Evolutionary conservation across 495 filamentous ascomycete genomes (phyloP).

Genomic region (Neurospora tetraspora): DNA sequence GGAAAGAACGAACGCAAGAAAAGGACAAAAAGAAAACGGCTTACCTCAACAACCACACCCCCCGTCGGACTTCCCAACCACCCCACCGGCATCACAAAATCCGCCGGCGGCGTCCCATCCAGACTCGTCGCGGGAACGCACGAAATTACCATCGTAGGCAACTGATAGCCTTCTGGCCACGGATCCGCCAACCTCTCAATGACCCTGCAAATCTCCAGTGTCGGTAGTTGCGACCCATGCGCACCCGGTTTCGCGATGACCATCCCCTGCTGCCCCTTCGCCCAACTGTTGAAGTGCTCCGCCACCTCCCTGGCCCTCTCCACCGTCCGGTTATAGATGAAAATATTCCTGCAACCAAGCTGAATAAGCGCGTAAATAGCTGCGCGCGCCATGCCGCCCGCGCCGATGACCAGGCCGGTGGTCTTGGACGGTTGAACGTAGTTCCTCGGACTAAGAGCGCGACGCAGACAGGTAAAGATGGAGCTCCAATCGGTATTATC

Average conservation of each 20-base stretch:
- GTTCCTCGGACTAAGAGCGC: constrained; percentile 71
- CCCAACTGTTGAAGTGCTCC: constrained; percentile 55
- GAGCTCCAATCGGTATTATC: constrained; percentile 84
- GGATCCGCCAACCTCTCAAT: constrained; percentile 45
- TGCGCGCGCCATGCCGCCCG: constrained; percentile 73
- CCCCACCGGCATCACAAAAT: constrained; percentile 63
- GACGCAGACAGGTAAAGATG: constrained; percentile 54
- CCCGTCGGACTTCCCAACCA: constrained; percentile 72
- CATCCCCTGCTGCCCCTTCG: constrained; percentile 22
- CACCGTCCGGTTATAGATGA: constrained; percentile 63
- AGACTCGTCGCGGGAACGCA: constrained; percentile 64
- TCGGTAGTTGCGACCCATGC: background rate
- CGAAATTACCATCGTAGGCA: constrained; percentile 66
- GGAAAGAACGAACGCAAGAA: background rate
- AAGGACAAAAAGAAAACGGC: background rate
- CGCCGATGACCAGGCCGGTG: constrained; percentile 64
- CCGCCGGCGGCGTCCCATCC: constrained; percentile 51
- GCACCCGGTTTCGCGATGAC: constrained; percentile 7
- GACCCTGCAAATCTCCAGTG: constrained; percentile 47
- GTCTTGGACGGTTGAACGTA: constrained; percentile 57
- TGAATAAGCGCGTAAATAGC: constrained; percentile 72
- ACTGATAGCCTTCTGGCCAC: constrained; percentile 55
- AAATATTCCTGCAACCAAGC: constrained; percentile 69
- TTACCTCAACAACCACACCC: constrained; percentile 65
- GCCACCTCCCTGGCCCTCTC: constrained; percentile 56